Evolutionary conservation across 2,329 filamentous ascomycete species (phyloP).

Genomic region (Simplicillium sp.): DNA sequence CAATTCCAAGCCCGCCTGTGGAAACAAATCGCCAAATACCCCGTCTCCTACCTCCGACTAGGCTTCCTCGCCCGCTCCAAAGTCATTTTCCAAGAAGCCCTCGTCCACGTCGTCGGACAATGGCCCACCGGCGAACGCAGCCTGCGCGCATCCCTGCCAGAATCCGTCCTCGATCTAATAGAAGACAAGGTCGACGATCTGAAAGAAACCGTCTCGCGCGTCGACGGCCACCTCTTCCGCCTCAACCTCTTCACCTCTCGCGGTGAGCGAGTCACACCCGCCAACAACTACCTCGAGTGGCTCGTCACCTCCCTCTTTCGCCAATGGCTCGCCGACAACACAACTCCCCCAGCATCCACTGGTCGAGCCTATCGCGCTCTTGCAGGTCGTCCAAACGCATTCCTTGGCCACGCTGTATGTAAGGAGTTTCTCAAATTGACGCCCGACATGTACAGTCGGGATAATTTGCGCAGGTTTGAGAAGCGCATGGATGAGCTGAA

Average conservation of each 20-base stretch:
- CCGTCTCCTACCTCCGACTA: constrained; percentile 81
- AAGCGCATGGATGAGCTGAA: constrained; percentile 84
- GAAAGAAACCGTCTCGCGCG: constrained; percentile 68
- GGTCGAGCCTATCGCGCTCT: constrained; percentile 73
- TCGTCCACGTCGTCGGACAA: constrained; percentile 90
- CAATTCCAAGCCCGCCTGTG: constrained; percentile 86
- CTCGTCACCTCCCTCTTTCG: constrained; percentile 78
- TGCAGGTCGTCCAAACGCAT: constrained; percentile 48
- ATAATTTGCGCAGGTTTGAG: constrained; percentile 81
- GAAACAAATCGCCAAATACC: constrained; percentile 96
- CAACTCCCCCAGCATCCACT: constrained; percentile 51
- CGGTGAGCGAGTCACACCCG: constrained; percentile 74
- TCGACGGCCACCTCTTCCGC: constrained; percentile 76
- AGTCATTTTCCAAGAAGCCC: constrained; percentile 75
- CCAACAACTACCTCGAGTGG: constrained; percentile 81
- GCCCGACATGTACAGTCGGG: constrained; percentile 73
- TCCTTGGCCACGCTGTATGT: constrained; percentile 77
- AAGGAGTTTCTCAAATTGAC: constrained; percentile 82
- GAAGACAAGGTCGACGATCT: constrained; percentile 93
- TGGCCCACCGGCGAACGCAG: constrained; percentile 78
- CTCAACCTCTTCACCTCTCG: constrained; percentile 67
- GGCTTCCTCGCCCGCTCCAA: constrained; percentile 78
- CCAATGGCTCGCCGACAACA: constrained; percentile 89
- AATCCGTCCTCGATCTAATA: constrained; percentile 74
- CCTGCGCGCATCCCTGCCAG: constrained; percentile 64